Evolutionary conservation across 2,329 filamentous ascomycete species (phyloP), one percentile per base, ranked within the genome.

Genomic region (Aspergillus novoparasiticus): DNA sequence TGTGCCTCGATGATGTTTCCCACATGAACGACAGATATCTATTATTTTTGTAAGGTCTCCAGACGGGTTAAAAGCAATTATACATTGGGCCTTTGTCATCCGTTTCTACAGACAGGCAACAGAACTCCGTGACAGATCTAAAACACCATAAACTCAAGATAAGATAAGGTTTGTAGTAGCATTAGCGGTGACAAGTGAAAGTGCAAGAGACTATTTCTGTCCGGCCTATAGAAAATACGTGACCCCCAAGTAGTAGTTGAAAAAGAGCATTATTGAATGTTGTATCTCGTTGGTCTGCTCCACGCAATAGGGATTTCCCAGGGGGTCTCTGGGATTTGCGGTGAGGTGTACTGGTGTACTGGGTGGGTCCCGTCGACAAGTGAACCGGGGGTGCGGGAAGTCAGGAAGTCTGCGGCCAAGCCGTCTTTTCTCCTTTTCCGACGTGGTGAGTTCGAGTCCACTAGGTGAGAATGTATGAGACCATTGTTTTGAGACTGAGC

Each of bases 181-280:
- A 41, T n/a, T n/a, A 19, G 39, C 5, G 0, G 3, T 0, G 16
- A 11, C 9, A 11, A 11, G 9, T 32, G 9, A 32, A 28, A 6
- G 1, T 28, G 1, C 26, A 28, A 28, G 26, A 26, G 26, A 3
- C 6, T 32, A 36, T 19, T 39, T 2, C 2, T n/a, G 16, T 41
- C 6, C 39, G 0, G 8, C 2, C 23, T 28, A 6, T 28, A 12
- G 11, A 28, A 26, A 16, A 6, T 12, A 26, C 21, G 3, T 14
- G 12, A 6, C 9, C 6, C 21, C 11, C 19, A 28, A 8, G 12
- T 16, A 9, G 45, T 6, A 26, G 23, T 48, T 5, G 14, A 26
- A 16, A 8, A 26, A 48, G n/a, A 21, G 6, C 41, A 43, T 10
- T 14, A 36, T 36, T 3, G 5, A 36, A 36, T 6, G 6, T 36